Evolutionary conservation across 345 rosid species (phyloP).

Genomic region (Combretum micranthum): DNA sequence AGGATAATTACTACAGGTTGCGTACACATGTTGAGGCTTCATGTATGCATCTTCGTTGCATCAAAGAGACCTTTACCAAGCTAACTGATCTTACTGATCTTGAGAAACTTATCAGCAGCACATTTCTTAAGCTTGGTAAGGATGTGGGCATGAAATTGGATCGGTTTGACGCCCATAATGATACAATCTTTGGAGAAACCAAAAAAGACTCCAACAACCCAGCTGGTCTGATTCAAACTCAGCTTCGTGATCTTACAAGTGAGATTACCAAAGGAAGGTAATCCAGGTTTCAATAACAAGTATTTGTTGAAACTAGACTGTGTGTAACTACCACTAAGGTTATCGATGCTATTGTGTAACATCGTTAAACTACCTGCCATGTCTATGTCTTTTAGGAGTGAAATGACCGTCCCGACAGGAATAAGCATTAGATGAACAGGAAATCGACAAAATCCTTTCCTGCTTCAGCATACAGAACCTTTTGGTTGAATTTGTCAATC

Average conservation of each 20-base stretch:
- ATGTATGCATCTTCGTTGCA: neutral
- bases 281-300: too few species aligned
- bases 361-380: constrained; percentile 1
- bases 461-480: constrained; percentile 1
- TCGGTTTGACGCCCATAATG: neutral
- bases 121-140: neutral
- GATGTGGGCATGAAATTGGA: neutral
- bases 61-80: neutral
- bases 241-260: too few species aligned
- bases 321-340: neutral
- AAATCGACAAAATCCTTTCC: constrained; percentile 10
- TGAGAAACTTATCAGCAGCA: too few species aligned
- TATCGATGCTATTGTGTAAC: constrained; percentile 1
- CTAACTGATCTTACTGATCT: too few species aligned
- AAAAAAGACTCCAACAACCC: neutral
- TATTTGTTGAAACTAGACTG: too few species aligned
- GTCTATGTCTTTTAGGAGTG: neutral
- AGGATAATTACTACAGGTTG: too few species aligned
- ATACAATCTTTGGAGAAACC: neutral
- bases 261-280: too few species aligned
- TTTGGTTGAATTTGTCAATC: constrained; percentile 6
- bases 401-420: constrained; percentile 7
- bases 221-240: too few species aligned
- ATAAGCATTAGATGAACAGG: constrained; percentile 5
- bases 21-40: too few species aligned